A percentile compares a stretch with the other conserved stretches of the same genome.
phyloP scores from a whole-genome alignment of 352 stramenopile species.

The Phytophthora idaei region DNA sequence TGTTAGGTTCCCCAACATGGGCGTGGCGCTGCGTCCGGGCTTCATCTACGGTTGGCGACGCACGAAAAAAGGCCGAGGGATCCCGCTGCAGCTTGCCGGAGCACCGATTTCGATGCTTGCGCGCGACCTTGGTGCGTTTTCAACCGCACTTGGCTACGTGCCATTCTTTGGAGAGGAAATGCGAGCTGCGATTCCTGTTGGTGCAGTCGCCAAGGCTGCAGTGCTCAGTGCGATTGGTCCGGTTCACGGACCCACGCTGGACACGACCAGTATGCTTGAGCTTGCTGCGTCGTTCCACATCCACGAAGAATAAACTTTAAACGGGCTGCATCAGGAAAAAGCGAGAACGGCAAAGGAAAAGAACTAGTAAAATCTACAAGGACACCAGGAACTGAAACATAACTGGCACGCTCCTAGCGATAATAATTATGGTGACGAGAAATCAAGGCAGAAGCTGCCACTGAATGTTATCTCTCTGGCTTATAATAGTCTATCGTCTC shows the following conservation, averaged over 20 bases:
- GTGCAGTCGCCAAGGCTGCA: slow-evolving; percentile 76
- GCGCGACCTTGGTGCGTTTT: slow-evolving; percentile 63
- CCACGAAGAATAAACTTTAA: slow-evolving; percentile 41
- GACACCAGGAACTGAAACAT: too few relatives aligned
- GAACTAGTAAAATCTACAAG: too few relatives aligned
- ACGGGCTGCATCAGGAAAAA: background rate
- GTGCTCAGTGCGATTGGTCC: slow-evolving; percentile 82
- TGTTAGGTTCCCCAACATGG: slow-evolving; percentile 66
- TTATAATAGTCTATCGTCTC: slow-evolving; percentile 22
- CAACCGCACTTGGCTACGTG: slow-evolving; percentile 54
- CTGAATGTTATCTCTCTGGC: background rate
- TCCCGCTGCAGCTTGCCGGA: slow-evolving; percentile 81
- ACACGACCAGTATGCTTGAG: slow-evolving; percentile 76
- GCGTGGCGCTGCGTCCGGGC: slow-evolving; percentile 84
- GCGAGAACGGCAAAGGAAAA: too few relatives aligned
- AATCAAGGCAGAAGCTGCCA: background rate
- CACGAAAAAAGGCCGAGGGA: slow-evolving; percentile 58
- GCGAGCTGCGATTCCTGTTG: slow-evolving; percentile 65
- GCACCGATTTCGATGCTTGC: slow-evolving; percentile 69
- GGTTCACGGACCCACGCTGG: slow-evolving; percentile 56
- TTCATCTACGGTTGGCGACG: slow-evolving; percentile 91
- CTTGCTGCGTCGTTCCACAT: slow-evolving; percentile 77
- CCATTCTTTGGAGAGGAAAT: slow-evolving; percentile 79
- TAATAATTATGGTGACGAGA: slow-evolving; percentile 21
- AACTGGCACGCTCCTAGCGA: background rate